phyloP scores from a whole-genome alignment of 2,329 filamentous ascomycete genomes.

The Canariomyces notabilis region DNA sequence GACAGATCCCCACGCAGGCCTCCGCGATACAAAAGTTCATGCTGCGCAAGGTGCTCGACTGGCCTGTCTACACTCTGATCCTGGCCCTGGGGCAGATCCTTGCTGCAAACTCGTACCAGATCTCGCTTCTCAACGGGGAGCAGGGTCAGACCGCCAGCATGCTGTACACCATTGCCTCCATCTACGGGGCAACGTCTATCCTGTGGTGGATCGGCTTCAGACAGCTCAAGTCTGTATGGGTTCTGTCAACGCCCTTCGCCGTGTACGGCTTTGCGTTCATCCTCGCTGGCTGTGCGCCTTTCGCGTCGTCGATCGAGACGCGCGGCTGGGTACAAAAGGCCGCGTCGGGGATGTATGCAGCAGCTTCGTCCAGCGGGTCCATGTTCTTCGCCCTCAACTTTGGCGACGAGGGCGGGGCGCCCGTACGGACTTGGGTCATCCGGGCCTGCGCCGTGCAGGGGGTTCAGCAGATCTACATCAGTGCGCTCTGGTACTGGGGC shows the following conservation, averaged over 20 bases:
- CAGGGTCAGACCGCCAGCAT: conserved; percentile 53
- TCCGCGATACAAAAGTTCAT: conserved; percentile 38
- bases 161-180: conserved; percentile 54
- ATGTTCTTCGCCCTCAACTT: conserved; percentile 65
- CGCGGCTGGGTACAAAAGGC: conserved; percentile 52
- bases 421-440: conserved; percentile 60
- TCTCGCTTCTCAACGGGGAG: conserved; percentile 59
- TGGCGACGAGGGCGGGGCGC: conserved; percentile 54
- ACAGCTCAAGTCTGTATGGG: conserved; percentile 48
- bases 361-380: conserved; percentile 56
- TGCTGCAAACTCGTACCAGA: conserved; percentile 61
- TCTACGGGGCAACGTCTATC: conserved; percentile 53
- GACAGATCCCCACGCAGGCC: background rate
- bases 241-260: conserved; percentile 54
- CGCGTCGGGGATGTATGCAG: conserved; percentile 55
- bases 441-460: conserved; percentile 61
- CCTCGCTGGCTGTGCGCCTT: conserved; percentile 56
- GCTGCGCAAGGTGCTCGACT: conserved; percentile 53
- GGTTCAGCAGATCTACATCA: conserved; percentile 60
- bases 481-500: conserved; percentile 63
- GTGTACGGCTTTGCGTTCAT: conserved; percentile 59
- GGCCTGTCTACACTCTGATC: conserved; percentile 58
- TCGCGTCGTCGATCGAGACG: conserved; percentile 31
- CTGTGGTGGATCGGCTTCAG: conserved; percentile 61
- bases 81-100: conserved; percentile 59